Conservation (phyloP, 305 asterid genomes). For the Fraxinus dipetala region DNA sequence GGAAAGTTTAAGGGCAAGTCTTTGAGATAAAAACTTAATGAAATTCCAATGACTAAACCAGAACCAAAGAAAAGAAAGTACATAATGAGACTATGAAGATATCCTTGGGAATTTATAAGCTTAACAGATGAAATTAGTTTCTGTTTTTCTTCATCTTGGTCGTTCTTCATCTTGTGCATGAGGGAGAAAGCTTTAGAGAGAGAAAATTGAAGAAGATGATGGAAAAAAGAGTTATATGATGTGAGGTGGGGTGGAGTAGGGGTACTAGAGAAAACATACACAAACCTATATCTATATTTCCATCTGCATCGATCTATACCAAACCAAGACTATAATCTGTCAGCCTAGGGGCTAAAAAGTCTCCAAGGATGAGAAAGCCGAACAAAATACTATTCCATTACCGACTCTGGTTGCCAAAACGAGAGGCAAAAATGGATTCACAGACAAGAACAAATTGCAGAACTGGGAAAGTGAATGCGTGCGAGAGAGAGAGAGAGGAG, state of each 20-base stretch:
- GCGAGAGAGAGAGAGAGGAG: neutral
- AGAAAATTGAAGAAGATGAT: constrained; percentile 9
- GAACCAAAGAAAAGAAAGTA: constrained; percentile 62
- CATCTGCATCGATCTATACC: neutral
- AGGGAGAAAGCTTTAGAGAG: neutral
- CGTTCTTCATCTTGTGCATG: constrained; percentile 21
- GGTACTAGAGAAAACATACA: neutral
- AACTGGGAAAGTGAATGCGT: neutral
- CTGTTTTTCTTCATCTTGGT: constrained; percentile 27
- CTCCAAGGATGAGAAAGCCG: neutral
- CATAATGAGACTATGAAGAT: constrained; percentile 37
- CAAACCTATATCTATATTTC: neutral
- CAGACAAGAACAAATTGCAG: neutral
- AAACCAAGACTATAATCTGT: neutral
- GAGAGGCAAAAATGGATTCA: neutral
- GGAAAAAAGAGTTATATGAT: neutral
- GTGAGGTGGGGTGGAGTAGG: neutral
- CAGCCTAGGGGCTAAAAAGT: neutral
- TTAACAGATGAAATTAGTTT: constrained; percentile 24
- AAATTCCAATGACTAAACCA: constrained; percentile 62
- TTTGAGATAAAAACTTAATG: constrained; percentile 44
- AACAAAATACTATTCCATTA: neutral
- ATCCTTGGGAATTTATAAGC: constrained; percentile 16
- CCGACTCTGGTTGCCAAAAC: neutral
- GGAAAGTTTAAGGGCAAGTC: constrained; percentile 37